Evolutionary conservation across 176 grass and related monocot genomes (phyloP).

Genomic region (Eragrostis nindensis): DNA sequence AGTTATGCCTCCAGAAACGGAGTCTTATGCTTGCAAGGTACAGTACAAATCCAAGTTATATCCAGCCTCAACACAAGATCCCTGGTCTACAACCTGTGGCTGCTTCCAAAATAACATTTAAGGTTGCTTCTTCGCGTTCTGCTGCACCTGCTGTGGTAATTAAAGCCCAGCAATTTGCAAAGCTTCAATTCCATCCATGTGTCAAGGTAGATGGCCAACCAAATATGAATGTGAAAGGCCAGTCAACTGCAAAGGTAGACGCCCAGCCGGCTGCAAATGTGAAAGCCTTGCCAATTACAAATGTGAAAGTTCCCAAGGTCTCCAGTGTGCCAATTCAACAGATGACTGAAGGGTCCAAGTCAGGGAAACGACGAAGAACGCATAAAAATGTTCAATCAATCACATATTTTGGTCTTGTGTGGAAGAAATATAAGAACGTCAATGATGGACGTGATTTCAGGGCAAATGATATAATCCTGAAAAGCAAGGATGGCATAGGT

Average conservation of each 20-base stretch:
- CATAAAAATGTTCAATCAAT: slow-evolving; percentile 53
- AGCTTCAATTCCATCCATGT: slow-evolving; percentile 24
- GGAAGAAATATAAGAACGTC: slow-evolving; percentile 65
- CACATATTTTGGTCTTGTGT: slow-evolving; percentile 81
- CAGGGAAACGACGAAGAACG: slow-evolving; percentile 52
- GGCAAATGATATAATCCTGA: slow-evolving; percentile 72
- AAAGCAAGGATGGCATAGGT: slow-evolving; percentile 62
- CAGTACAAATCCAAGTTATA: slow-evolving; percentile 38
- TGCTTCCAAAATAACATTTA: slow-evolving; percentile 53
- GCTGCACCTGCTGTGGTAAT: not conserved
- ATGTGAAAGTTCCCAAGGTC: slow-evolving; percentile 27
- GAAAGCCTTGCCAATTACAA: slow-evolving; percentile 1
- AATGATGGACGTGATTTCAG: slow-evolving; percentile 64
- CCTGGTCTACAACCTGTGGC: slow-evolving; percentile 37
- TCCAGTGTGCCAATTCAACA: slow-evolving; percentile 33
- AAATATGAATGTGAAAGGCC: slow-evolving; percentile 8
- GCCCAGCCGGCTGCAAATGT: too few species aligned
- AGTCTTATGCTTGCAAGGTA: slow-evolving; percentile 49
- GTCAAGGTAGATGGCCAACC: not conserved
- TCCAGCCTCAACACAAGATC: slow-evolving; percentile 43
- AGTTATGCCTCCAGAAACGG: slow-evolving; percentile 61
- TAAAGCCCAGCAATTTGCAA: not conserved
- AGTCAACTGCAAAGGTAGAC: slow-evolving; percentile 30
- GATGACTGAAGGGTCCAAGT: slow-evolving; percentile 46
- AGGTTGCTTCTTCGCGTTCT: slow-evolving; percentile 26